A percentile compares a stretch with the other conserved stretches of the same genome.
phyloP scores from a whole-genome alignment of 495 filamentous ascomycete genomes.

The Delitschia confertaspora region DNA sequence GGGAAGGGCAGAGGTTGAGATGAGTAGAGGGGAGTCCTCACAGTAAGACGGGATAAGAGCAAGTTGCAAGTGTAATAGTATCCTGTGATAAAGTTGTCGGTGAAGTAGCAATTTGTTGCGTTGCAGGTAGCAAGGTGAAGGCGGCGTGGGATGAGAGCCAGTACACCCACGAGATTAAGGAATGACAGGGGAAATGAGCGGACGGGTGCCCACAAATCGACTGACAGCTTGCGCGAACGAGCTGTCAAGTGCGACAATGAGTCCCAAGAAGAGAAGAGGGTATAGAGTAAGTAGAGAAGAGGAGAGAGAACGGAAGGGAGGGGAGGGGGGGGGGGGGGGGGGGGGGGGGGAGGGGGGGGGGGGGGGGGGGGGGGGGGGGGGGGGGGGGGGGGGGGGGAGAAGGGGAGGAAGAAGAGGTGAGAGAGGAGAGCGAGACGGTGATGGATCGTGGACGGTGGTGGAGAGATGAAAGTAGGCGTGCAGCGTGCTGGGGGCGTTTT shows the following conservation, averaged over 20 bases:
- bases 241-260: slow-evolving; percentile 22
- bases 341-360: not conserved
- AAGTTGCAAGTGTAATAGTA: not conserved
- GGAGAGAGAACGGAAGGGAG: slow-evolving; percentile 2
- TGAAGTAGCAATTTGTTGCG: slow-evolving; percentile 6
- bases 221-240: slow-evolving; percentile 13
- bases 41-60: not conserved
- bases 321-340: not conserved
- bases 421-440: not conserved
- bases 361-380: not conserved
- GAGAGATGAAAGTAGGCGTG: no score
- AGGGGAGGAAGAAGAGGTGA: not conserved
- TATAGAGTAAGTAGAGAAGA: slow-evolving; percentile 5
- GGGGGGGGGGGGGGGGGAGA: no score
- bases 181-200: slow-evolving; percentile 28
- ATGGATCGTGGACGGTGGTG: no score
- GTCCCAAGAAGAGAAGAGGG: slow-evolving; percentile 8
- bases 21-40: not conserved
- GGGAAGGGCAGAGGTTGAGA: not conserved
- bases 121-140: no score
- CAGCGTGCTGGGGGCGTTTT: no score
- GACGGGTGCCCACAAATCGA: slow-evolving; percentile 19
- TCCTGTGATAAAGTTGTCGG: not conserved
- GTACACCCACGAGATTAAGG: slow-evolving; percentile 26
- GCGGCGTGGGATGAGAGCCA: slow-evolving; percentile 24